Percentiles rank a stretch among this genome's conserved stretches.
phyloP scores from a whole-genome alignment of 495 filamentous ascomycete species.

The Tuber umbilicatum region DNA sequence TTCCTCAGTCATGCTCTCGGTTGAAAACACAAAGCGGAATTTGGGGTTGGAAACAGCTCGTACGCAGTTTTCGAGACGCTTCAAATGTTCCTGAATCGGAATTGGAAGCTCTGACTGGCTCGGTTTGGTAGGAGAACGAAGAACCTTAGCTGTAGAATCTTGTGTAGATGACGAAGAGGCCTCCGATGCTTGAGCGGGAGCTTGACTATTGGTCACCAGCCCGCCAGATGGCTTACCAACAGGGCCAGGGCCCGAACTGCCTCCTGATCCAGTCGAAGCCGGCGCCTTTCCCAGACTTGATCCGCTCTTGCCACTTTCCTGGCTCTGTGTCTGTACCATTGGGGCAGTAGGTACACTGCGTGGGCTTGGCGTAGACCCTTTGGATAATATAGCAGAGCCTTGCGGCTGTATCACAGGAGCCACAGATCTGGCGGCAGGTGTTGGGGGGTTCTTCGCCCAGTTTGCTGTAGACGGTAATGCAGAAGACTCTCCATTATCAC shows the following conservation, averaged over 20 bases:
- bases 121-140: constrained; percentile 14
- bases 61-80: constrained; percentile 48
- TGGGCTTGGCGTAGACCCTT: constrained; percentile 59
- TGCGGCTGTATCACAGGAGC: constrained; percentile 33
- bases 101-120: constrained; percentile 25
- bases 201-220: constrained; percentile 13
- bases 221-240: constrained; percentile 4
- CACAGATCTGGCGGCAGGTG: constrained; percentile 43
- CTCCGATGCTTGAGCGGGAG: constrained; percentile 13
- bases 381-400: constrained; percentile 24
- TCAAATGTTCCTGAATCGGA: constrained; percentile 37
- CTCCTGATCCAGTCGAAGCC: constrained; percentile 21
- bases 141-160: constrained; percentile 27
- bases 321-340: constrained; percentile 33
- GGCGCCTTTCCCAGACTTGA: constrained; percentile 29
- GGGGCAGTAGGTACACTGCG: constrained; percentile 47
- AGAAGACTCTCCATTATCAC: constrained; percentile 61
- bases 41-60: constrained; percentile 53
- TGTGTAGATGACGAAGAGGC: constrained; percentile 25
- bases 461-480: constrained; percentile 86
- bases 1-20: constrained; percentile 46
- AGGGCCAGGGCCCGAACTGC: constrained; percentile 15
- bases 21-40: constrained; percentile 58
- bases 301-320: constrained; percentile 32
- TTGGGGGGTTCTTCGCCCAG: constrained; percentile 76